These are phyloP conservation scores for Rasamsonia emersonii DNA, from an alignment of 2,329 filamentous ascomycete genomes.

Conservation along the genomic window DNA sequence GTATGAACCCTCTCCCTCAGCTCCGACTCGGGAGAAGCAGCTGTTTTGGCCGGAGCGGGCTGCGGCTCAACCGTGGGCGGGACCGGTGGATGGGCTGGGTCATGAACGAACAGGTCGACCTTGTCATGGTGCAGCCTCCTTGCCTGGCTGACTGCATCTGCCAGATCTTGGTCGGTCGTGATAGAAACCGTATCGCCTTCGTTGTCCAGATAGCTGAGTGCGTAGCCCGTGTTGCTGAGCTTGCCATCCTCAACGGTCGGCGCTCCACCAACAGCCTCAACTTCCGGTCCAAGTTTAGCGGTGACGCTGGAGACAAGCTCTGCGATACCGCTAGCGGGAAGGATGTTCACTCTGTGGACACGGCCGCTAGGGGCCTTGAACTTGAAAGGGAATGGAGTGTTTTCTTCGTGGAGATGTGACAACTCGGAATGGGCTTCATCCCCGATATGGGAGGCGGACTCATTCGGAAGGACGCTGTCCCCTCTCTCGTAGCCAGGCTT, in stretches of 20 bases:
- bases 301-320: constrained; percentile 70
- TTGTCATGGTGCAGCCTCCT: constrained; percentile 74
- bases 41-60: constrained; percentile 40
- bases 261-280: constrained; percentile 72
- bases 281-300: constrained; percentile 75
- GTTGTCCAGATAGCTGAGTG: constrained; percentile 91
- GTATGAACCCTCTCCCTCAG: constrained; percentile 26
- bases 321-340: constrained; percentile 68
- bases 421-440: constrained; percentile 64
- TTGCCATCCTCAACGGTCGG: constrained; percentile 72
- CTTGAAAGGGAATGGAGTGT: constrained; percentile 90
- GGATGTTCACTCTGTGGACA: constrained; percentile 83
- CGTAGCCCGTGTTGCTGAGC: constrained; percentile 70
- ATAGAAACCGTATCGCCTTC: constrained; percentile 96
- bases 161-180: constrained; percentile 85
- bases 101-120: constrained; percentile 93
- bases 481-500: constrained; percentile 57
- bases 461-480: constrained; percentile 82
- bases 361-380: constrained; percentile 96
- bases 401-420: constrained; percentile 51
- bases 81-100: constrained; percentile 82
- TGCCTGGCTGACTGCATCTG: constrained; percentile 81
- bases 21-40: constrained; percentile 41
- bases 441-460: constrained; percentile 89
- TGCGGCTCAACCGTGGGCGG: constrained; percentile 53